These are phyloP conservation scores for Vigna unguiculata DNA, from an alignment of 306 rosid genomes.

Conservation along the genomic window DNA sequence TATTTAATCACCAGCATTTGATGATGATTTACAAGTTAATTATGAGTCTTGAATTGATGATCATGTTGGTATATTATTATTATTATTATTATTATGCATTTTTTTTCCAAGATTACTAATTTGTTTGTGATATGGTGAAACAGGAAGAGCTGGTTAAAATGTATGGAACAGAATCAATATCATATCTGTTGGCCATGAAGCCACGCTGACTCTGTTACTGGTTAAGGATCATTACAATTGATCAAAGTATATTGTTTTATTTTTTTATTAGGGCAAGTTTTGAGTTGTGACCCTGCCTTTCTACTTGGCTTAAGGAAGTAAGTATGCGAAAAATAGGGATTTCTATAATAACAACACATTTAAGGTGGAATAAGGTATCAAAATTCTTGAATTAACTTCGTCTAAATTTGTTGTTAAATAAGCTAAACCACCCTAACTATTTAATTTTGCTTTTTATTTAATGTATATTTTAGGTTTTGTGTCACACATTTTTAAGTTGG, in stretches of 20 bases:
- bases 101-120: slow-evolving; percentile 12
- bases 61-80: no score
- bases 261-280: slow-evolving; percentile 18
- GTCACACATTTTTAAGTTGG: no score
- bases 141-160: slow-evolving; percentile 56
- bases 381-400: no score
- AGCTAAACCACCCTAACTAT: no score
- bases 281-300: slow-evolving; percentile 13
- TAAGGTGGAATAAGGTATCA: background rate
- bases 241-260: background rate
- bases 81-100: background rate
- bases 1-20: slow-evolving; percentile 15
- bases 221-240: slow-evolving; percentile 4
- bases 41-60: background rate
- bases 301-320: background rate
- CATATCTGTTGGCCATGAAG: slow-evolving; percentile 49
- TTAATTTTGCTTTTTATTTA: no score
- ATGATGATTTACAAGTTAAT: background rate
- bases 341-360: background rate
- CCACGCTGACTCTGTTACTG: background rate
- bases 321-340: background rate
- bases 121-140: slow-evolving; percentile 41
- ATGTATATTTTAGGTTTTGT: no score
- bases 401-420: no score
- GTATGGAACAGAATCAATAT: slow-evolving; percentile 54